Evolutionary conservation across 192 early-diverging fungal species (phyloP).

Genomic region (Linnemannia elongata): DNA sequence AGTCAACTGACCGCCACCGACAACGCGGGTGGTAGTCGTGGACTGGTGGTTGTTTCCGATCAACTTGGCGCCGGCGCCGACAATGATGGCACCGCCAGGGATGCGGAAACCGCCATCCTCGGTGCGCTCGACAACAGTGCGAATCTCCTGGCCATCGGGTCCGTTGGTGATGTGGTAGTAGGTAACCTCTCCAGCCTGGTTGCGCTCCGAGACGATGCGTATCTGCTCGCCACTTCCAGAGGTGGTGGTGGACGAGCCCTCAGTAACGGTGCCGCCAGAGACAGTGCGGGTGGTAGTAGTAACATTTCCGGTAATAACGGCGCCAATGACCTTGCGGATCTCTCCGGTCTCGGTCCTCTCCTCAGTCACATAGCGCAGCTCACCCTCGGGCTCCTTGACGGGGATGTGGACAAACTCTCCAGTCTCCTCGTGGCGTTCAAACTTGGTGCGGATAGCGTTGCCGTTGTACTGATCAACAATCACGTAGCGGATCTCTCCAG

Average conservation of each 20-base stretch:
- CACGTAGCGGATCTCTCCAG: conserved; percentile 50
- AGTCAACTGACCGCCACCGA: conserved; percentile 43
- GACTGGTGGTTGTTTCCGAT: conserved; percentile 54
- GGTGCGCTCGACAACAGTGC: conserved; percentile 53
- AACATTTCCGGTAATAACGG: conserved; percentile 54
- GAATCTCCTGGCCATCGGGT: conserved; percentile 48
- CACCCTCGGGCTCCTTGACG: conserved; percentile 58
- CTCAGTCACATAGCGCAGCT: conserved; percentile 51
- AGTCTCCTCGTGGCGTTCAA: conserved; percentile 51
- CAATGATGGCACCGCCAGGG: conserved; percentile 45
- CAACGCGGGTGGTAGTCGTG: conserved; percentile 53
- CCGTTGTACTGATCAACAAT: conserved; percentile 55
- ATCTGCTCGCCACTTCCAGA: conserved; percentile 14
- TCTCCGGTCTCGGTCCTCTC: conserved; percentile 52
- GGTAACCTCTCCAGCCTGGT: conserved; percentile 27
- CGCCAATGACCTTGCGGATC: conserved; percentile 54
- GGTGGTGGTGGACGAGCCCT: conserved; percentile 11
- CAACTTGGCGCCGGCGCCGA: conserved; percentile 50
- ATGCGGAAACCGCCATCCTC: conserved; percentile 56
- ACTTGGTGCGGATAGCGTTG: conserved; percentile 57
- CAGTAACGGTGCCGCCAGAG: conserved; percentile 22
- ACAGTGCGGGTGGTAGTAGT: conserved; percentile 44
- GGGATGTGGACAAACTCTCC: conserved; percentile 55
- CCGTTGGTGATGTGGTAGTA: conserved; percentile 52
- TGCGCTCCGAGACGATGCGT: conserved; percentile 51